A percentile compares a stretch with the other conserved stretches of the same genome.
Evolutionary conservation across 2,329 filamentous ascomycete species (phyloP).

Genomic region (Aspergillus fischeri): DNA sequence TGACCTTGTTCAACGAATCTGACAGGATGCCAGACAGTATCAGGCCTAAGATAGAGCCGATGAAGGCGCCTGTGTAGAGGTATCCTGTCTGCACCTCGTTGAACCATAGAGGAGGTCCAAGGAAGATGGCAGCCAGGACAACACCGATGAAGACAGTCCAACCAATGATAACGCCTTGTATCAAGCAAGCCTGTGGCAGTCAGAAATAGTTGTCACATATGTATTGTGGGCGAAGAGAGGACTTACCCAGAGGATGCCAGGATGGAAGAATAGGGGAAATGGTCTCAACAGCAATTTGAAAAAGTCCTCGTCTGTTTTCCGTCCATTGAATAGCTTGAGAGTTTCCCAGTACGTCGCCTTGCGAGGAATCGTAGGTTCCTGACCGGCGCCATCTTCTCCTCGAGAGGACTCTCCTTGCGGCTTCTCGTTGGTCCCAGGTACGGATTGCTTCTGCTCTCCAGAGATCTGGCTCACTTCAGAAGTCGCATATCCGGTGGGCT

Average conservation of each 20-base stretch:
- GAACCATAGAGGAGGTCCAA: conserved; percentile 78
- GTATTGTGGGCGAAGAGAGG: conserved; percentile 32
- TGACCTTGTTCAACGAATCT: conserved; percentile 65
- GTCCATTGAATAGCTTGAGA: conserved; percentile 70
- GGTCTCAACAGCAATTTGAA: conserved; percentile 64
- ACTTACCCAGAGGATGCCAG: conserved; percentile 71
- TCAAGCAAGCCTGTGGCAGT: conserved; percentile 54
- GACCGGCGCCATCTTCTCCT: conserved; percentile 3
- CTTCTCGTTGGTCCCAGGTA: not conserved
- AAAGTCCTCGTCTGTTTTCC: conserved; percentile 75
- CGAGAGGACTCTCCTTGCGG: not conserved
- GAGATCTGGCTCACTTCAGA: conserved; percentile 9
- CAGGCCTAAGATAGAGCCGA: conserved; percentile 78
- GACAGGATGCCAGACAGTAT: conserved; percentile 67
- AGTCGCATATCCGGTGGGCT: not conserved
- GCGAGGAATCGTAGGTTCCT: conserved; percentile 29
- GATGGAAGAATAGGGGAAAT: conserved; percentile 77
- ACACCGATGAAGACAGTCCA: conserved; percentile 94
- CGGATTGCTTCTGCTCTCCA: conserved; percentile 6
- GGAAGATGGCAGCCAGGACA: conserved; percentile 75
- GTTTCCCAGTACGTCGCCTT: conserved; percentile 57
- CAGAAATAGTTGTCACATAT: conserved; percentile 2
- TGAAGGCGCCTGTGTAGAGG: conserved; percentile 77
- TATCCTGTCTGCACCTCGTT: conserved; percentile 78
- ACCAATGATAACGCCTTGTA: conserved; percentile 86